These are phyloP conservation scores for Nemania diffusa DNA, from an alignment of 2,329 filamentous ascomycete species.

Conservation along the genomic window DNA sequence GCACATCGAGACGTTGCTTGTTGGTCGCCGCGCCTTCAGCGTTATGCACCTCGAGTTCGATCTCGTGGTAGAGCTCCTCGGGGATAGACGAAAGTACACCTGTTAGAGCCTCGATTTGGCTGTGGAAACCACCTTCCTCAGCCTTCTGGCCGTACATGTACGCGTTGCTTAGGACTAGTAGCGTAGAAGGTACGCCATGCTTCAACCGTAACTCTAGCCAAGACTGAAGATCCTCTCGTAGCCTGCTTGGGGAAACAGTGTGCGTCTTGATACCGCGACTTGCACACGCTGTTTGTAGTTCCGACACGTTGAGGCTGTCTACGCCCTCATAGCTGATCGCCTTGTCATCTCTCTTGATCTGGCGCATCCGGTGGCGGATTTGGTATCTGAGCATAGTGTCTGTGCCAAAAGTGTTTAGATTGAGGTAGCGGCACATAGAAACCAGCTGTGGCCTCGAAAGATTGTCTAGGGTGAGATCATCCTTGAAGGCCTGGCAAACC, in stretches of 20 bases:
- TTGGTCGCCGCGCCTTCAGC: constrained; percentile 98
- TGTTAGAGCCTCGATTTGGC: constrained; percentile 91
- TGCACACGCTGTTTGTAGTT: constrained; percentile 91
- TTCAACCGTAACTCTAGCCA: constrained; percentile 95
- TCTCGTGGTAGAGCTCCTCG: constrained; percentile 99
- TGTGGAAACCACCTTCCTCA: constrained; percentile 85
- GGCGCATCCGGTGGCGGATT: constrained; percentile 95
- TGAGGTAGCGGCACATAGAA: constrained; percentile 98
- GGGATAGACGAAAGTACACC: constrained; percentile 94
- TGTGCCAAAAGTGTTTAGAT: constrained; percentile 94
- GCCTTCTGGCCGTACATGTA: constrained; percentile 87
- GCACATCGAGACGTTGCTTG: constrained; percentile 97
- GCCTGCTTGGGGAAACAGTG: constrained; percentile 85
- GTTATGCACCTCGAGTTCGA: constrained; percentile 96
- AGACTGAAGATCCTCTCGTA: constrained; percentile 89
- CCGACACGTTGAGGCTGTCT: constrained; percentile 89
- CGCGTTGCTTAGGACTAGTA: constrained; percentile 94
- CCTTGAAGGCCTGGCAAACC: constrained; percentile 98
- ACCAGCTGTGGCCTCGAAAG: constrained; percentile 94
- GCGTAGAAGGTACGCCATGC: constrained; percentile 94
- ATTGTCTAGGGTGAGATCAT: constrained; percentile 97
- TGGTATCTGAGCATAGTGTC: constrained; percentile 98
- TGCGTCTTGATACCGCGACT: constrained; percentile 93
- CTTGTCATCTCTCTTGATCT: constrained; percentile 97
- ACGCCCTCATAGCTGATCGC: constrained; percentile 95